Evolutionary conservation across 805 yeast species (phyloP).

Genomic region (Ogataea siamensis): DNA sequence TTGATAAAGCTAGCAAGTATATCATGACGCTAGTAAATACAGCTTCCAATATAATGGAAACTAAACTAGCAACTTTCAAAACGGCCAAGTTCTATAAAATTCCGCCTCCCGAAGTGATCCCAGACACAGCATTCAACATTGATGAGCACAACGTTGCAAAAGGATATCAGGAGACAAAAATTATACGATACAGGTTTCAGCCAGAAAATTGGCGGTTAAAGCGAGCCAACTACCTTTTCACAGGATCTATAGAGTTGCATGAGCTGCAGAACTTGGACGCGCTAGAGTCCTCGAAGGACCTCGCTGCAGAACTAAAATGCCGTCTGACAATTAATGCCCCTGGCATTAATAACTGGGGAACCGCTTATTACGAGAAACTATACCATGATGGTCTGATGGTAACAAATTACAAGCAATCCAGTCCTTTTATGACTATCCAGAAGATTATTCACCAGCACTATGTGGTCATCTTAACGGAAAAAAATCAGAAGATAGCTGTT

Average conservation of each 20-base stretch:
- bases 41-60: slow-evolving; percentile 19
- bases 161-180: slow-evolving; percentile 13
- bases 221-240: slow-evolving; percentile 20
- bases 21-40: slow-evolving; percentile 18
- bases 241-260: slow-evolving; percentile 25
- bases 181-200: slow-evolving; percentile 18
- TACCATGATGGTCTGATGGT: slow-evolving; percentile 14
- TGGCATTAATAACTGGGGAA: slow-evolving; percentile 18
- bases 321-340: slow-evolving; percentile 15
- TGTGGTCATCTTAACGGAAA: slow-evolving; percentile 21
- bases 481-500: slow-evolving; percentile 19
- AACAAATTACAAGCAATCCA: slow-evolving; percentile 14
- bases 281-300: slow-evolving; percentile 18
- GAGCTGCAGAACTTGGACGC: slow-evolving; percentile 21
- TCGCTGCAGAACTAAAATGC: slow-evolving; percentile 19
- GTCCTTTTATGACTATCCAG: slow-evolving; percentile 24
- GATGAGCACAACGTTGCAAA: slow-evolving; percentile 5
- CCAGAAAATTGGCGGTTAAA: slow-evolving; percentile 19
- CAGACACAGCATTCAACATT: slow-evolving; percentile 11
- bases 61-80: slow-evolving; percentile 25
- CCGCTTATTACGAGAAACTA: slow-evolving; percentile 13
- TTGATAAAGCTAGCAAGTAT: not conserved
- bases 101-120: slow-evolving; percentile 22
- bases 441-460: slow-evolving; percentile 23
- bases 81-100: slow-evolving; percentile 28